These are phyloP conservation scores for Carex pumila DNA, from an alignment of 176 grass and related monocot genomes.

Conservation along the genomic window DNA sequence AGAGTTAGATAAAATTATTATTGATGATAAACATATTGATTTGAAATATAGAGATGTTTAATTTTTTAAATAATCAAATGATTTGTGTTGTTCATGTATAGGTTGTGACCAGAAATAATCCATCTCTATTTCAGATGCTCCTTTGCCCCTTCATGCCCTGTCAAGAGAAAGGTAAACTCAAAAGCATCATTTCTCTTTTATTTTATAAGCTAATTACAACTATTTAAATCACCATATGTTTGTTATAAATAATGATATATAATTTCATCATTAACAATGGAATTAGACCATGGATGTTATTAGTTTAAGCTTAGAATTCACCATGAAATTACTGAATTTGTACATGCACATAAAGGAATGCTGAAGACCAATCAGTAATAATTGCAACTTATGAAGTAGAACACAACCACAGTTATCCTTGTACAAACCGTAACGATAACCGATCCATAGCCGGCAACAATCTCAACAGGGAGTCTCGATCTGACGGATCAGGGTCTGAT, in stretches of 20 bases:
- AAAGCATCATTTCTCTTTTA: not conserved
- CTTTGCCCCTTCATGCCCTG: constrained; percentile 62
- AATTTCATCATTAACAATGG: no score
- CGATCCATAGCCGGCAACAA: no score
- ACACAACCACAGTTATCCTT: constrained; percentile 56
- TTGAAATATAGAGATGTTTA: not conserved
- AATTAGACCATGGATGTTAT: no score
- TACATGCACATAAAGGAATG: constrained; percentile 22
- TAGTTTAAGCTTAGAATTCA: not conserved
- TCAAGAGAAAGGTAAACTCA: constrained; percentile 70
- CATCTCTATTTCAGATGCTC: constrained; percentile 91
- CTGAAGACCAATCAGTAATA: constrained; percentile 57
- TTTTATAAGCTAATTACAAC: not conserved
- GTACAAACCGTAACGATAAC: not conserved
- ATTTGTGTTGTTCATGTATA: not conserved
- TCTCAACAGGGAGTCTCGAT: constrained; percentile 48
- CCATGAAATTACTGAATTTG: not conserved
- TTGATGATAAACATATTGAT: not conserved
- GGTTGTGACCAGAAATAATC: constrained; percentile 80
- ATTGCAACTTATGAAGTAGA: constrained; percentile 77
- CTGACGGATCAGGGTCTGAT: constrained; percentile 18
- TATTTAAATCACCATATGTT: not conserved
- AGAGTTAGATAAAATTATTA: not conserved
- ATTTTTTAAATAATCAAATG: not conserved
- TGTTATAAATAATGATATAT: no score